Base-by-base conservation (phyloP, 306 rosid species). In the Lotus japonicus region DNA sequence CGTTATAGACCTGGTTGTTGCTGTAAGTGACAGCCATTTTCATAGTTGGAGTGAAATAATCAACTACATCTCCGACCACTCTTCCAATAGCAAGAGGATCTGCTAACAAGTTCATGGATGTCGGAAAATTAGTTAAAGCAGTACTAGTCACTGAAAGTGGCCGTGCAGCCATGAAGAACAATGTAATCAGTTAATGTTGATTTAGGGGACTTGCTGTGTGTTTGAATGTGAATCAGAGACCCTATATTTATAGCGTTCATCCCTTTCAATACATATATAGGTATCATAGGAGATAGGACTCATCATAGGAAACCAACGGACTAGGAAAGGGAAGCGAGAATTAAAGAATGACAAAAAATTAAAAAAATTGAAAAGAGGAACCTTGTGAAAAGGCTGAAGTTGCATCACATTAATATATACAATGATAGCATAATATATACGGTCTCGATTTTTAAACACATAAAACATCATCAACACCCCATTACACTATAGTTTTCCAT, bases 21-120 rank as follows among this genome's bases (percentile, higher is more conserved):
- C 71, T 73, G 81, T 79, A 92, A 50, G 88, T 77, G 54, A 88
- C 79, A 0, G 79, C 70, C 77, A 89, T 81, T 75, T 72, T 80
- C 13, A 80, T 77, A 18, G 78, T 72, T 21, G 88, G 71, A 41
- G 83, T 64, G 82, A 92, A 83, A 38, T 48, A n/a, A 64, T 92
- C 97, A 53, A 92, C 79, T 2, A 92, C 87, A 57, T 89, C 98
- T 68, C 98, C 98, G 1, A 92, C 79, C 54, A 92, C 98, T 68
- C 96, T 77, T 3, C 95, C 97, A 5, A 84, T 55, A 1, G 72
- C 86, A 11, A 92, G 96, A 58, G 98, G 94, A 53, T 92, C 88
- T 35, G 91, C 15, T 49, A 14, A 44, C 36, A 60, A 11, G 31
- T 67, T 76, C 77, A 54, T 74, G 28, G 76, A 78, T 45, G 57